Conservation (phyloP, 768 basidiomycete species). For the Lepiota venenata region DNA sequence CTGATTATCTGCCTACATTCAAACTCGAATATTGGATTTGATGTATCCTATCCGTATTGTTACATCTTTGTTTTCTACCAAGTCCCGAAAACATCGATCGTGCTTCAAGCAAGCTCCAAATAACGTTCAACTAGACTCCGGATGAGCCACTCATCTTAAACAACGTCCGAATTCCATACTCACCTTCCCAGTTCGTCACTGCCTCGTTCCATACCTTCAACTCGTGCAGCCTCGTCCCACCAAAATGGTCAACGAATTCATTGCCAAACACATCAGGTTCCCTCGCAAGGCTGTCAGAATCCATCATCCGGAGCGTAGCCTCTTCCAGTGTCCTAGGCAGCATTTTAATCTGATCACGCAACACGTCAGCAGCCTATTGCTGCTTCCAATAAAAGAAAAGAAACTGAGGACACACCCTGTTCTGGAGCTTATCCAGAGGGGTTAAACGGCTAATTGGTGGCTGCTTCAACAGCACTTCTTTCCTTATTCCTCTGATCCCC, state of each 20-base stretch:
- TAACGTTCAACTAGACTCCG: conserved; percentile 68
- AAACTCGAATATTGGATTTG: not conserved
- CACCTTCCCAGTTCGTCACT: conserved; percentile 94
- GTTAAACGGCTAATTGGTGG: conserved; percentile 66
- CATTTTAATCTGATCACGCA: conserved; percentile 53
- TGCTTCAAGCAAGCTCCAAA: conserved; percentile 65
- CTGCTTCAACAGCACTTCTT: conserved; percentile 60
- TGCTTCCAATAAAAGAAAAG: not conserved
- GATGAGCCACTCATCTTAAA: conserved; percentile 7
- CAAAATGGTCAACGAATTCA: conserved; percentile 92
- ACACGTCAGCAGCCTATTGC: not conserved
- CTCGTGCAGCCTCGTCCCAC: conserved; percentile 93
- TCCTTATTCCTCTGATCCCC: conserved; percentile 85
- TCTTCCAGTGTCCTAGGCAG: conserved; percentile 76
- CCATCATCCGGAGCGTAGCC: conserved; percentile 82
- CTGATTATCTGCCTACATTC: not conserved
- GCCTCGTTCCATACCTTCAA: conserved; percentile 83
- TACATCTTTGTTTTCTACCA: not conserved
- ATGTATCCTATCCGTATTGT: not conserved
- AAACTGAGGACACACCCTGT: conserved; percentile 36
- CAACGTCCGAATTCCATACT: conserved; percentile 18
- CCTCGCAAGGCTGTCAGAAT: conserved; percentile 73
- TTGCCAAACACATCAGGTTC: conserved; percentile 73
- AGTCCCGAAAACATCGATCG: not conserved
- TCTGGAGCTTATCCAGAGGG: conserved; percentile 53